Percentiles rank a stretch among this genome's conserved stretches.
These are phyloP conservation scores for Rubia peregrina DNA, from an alignment of 305 asterid species.

Conservation along the genomic window DNA sequence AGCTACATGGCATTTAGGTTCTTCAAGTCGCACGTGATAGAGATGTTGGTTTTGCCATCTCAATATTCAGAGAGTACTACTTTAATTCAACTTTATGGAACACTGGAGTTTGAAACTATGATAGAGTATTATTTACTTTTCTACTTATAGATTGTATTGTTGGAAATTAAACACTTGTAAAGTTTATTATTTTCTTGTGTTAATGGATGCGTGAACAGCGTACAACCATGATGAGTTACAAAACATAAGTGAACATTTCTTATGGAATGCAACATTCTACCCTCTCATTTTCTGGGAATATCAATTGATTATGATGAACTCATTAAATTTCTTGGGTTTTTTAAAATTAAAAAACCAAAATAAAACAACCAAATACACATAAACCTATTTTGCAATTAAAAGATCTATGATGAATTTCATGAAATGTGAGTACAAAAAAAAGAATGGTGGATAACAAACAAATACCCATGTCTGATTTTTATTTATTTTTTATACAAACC, in stretches of 20 bases:
- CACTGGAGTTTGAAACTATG: background rate
- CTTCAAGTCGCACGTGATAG: background rate
- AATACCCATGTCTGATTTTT: no score
- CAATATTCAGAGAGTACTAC: background rate
- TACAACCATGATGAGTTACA: conserved; percentile 36
- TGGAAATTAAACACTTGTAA: background rate
- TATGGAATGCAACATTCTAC: conserved; percentile 29
- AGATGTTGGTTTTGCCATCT: background rate
- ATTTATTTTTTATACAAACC: no score
- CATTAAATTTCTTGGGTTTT: no score
- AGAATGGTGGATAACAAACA: no score
- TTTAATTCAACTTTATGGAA: background rate
- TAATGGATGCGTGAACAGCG: conserved; percentile 16
- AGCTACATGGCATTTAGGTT: background rate
- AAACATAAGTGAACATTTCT: conserved; percentile 33
- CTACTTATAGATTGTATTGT: background rate
- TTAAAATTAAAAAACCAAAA: no score
- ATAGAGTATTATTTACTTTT: background rate
- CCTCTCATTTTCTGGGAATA: conserved; percentile 33
- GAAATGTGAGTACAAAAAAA: no score
- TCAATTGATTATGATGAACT: no score
- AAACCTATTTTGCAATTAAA: no score
- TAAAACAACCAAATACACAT: no score
- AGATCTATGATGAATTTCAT: no score
- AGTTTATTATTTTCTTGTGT: background rate